These are phyloP conservation scores for Candida lessepsii DNA, from an alignment of 805 yeast species.

Conservation along the genomic window DNA sequence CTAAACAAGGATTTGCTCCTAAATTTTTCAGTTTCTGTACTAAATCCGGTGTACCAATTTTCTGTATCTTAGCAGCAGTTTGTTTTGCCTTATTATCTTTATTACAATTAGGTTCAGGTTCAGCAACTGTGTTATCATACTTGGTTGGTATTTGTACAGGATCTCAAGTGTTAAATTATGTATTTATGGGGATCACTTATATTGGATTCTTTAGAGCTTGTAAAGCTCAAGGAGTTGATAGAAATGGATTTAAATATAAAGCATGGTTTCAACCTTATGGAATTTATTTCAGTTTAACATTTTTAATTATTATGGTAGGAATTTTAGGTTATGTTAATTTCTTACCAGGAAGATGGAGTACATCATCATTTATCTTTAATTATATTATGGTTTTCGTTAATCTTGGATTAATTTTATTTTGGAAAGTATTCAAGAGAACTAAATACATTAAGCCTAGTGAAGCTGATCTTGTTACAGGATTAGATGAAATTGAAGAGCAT, in stretches of 20 bases:
- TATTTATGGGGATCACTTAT: slow-evolving; percentile 44
- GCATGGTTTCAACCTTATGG: slow-evolving; percentile 47
- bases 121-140: slow-evolving; percentile 41
- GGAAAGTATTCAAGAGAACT: slow-evolving; percentile 39
- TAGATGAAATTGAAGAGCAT: slow-evolving; percentile 50
- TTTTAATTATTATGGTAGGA: slow-evolving; percentile 46
- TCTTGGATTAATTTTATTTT: slow-evolving; percentile 28
- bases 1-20: slow-evolving; percentile 21
- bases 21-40: slow-evolving; percentile 18
- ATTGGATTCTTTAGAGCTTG: slow-evolving; percentile 41
- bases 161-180: slow-evolving; percentile 47
- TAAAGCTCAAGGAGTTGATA: slow-evolving; percentile 39
- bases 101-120: slow-evolving; percentile 28
- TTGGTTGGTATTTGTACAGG: slow-evolving; percentile 49
- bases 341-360: slow-evolving; percentile 54
- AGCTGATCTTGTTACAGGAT: slow-evolving; percentile 46
- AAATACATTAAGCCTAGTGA: slow-evolving; percentile 41
- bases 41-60: slow-evolving; percentile 23
- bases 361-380: slow-evolving; percentile 60
- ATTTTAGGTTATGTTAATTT: slow-evolving; percentile 70
- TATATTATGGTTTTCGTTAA: slow-evolving; percentile 67
- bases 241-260: slow-evolving; percentile 38
- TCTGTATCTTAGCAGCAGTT: slow-evolving; percentile 25
- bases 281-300: slow-evolving; percentile 27
- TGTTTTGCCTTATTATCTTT: slow-evolving; percentile 29